Evolutionary conservation across 768 basidiomycete genomes (phyloP), one percentile per base, ranked within the genome.

Genomic region (Russula virescens): DNA sequence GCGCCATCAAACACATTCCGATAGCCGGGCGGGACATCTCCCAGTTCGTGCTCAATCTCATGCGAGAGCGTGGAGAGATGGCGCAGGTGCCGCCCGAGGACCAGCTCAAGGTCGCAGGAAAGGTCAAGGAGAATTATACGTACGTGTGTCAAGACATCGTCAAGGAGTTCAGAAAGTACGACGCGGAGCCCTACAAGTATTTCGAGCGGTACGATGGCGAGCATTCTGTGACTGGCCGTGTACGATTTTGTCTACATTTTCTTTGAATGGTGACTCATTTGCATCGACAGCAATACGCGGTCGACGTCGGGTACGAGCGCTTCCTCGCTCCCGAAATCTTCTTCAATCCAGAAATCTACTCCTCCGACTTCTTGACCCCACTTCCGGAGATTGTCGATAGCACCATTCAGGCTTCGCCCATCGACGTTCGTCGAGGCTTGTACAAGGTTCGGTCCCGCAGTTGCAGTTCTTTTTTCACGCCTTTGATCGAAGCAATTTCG

Each of bases 61-160:
- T 99, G 78, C 84, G 97, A 68, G 96, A 99, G 76, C 87, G 97
- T 50, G 94, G 94, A 9, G 96, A 98, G 77, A 91, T 87, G 80
- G 80, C 79, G 2, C 77, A 79, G n/a, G 94, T 98, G 35, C 94
- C 96, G 1, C 91, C 94, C 16, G 97, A 98, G 72, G 97, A 99
- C 73, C 94, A 97, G 69, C 73, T 98, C 60, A 85, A 83, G 68
- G 84, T 98, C 23, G 95, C 97, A 21, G 82, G 91, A 55, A 94
- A 87, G 73, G 91, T 99, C 69, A 99, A 99, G 77, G 97, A 99
- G 79, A 91, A 92, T 70, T 96, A 94, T 77, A 94, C 91, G 69
- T 99, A 99, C 71, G 94, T 98, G 47, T 99, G 97, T 73, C 94
- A 97, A 74, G 97, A 98, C 72, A 98, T 98, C 68, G 96, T 99